These are phyloP conservation scores for Eucalyptus regnans DNA, from an alignment of 345 rosid species.

Conservation along the genomic window DNA sequence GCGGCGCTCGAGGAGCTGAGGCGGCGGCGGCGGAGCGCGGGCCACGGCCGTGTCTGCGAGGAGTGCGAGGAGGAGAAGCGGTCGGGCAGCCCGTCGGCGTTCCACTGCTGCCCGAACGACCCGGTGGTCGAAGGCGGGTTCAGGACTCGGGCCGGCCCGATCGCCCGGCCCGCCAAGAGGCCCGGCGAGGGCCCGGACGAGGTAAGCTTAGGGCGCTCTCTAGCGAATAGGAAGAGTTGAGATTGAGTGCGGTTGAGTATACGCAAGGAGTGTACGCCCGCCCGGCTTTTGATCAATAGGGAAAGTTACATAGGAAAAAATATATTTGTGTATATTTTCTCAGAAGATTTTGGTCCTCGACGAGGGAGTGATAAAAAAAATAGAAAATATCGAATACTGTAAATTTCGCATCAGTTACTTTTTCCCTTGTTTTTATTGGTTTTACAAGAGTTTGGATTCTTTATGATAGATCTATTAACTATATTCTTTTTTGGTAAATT, in stretches of 20 bases:
- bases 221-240: not conserved
- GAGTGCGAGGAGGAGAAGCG: slow-evolving; percentile 15
- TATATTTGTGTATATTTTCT: not conserved
- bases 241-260: not conserved
- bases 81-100: slow-evolving; percentile 7
- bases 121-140: slow-evolving; percentile 18
- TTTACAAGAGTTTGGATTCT: not conserved
- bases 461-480: not conserved
- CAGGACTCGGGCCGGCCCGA: slow-evolving; percentile 33
- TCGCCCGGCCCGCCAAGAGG: slow-evolving; percentile 28
- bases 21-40: not conserved
- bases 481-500: not conserved
- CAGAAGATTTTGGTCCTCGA: not conserved
- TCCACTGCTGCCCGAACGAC: slow-evolving; percentile 38
- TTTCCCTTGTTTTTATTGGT: not conserved
- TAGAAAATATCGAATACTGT: not conserved
- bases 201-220: not conserved
- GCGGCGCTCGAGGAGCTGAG: not conserved
- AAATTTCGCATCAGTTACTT: not conserved
- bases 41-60: slow-evolving; percentile 1
- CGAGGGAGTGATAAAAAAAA: not conserved
- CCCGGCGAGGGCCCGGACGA: not conserved
- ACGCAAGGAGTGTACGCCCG: not conserved
- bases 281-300: not conserved
- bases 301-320: not conserved